Conservation (phyloP, 139 green algal species). For the Tetraselmis striata region DNA sequence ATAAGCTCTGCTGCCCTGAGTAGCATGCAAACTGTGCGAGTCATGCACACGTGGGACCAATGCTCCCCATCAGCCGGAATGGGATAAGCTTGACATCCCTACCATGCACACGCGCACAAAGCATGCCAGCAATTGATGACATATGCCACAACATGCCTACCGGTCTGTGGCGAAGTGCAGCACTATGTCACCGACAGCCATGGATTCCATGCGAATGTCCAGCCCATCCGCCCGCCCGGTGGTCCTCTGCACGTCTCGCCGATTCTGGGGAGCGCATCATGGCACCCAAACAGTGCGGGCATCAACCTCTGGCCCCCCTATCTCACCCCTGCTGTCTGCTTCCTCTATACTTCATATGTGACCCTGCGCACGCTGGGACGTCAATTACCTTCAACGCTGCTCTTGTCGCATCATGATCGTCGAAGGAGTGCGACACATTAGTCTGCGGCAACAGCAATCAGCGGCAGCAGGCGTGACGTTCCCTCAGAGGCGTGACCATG, state of each 20-base stretch:
- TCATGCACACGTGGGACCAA: neutral
- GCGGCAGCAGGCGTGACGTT: no score
- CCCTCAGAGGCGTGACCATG: no score
- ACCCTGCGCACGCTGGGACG: no score
- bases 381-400: neutral
- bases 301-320: no score
- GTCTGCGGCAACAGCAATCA: neutral
- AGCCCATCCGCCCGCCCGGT: neutral
- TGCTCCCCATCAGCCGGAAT: neutral
- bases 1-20: neutral
- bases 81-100: neutral
- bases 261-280: no score
- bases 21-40: no score
- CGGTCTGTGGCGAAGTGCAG: neutral
- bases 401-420: neutral
- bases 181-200: neutral
- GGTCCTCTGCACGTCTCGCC: neutral
- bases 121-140: neutral
- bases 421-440: neutral
- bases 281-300: no score
- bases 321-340: no score
- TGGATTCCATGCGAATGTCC: neutral
- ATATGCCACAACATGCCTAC: neutral
- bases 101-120: neutral
- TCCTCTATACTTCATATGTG: no score